Evolutionary conservation across 768 basidiomycete species (phyloP), one percentile per base, ranked within the genome.

Genomic region (Tricholoma terreum): DNA sequence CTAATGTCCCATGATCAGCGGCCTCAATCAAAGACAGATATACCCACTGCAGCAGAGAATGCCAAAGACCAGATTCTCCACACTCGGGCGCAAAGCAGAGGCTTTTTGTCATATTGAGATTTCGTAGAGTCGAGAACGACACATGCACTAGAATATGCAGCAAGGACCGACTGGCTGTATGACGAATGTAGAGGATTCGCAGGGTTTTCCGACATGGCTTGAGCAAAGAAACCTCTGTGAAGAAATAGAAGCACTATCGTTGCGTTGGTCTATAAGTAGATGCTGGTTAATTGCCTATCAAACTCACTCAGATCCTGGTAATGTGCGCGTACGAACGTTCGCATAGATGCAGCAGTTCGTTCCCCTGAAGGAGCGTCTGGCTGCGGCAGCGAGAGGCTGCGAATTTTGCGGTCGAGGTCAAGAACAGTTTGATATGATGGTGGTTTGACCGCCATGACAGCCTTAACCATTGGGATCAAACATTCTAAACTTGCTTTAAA

Each of bases 41-140:
- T 11, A 61, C 78, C 67, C 65, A 84, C 83, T 36, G 82, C 76
- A 14, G 85, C 78, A 11, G 79, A 75, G 64, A 85, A 85, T 1
- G 79, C 73, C 48, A 78, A 70, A 1, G 83, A 76, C 85, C 85
- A 87, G 55, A 84, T 78, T 52, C 76, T 73, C 82, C 83, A 86
- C 24, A 87, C 69, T 14, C 84, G 77, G 36, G 77, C 68, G 50
- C 77, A 73, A 10, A 86, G 69, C 7, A 68, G 55, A 0, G 82
- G 83, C 22, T 79, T 74, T 56, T 75, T 72, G 10, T 59, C 53
- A 58, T 75, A 83, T 48, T 80, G 79, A 4, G 64, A 65, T 27
- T 70, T 65, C 5, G 78, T 80, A 30, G 68, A 68, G 33, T 72
- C 65, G 14, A 85, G 64, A 6, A 86, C 75, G 27, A 66, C 65